phyloP scores from a whole-genome alignment of 352 stramenopile genomes.

The Globisporangium recalcitrans region DNA sequence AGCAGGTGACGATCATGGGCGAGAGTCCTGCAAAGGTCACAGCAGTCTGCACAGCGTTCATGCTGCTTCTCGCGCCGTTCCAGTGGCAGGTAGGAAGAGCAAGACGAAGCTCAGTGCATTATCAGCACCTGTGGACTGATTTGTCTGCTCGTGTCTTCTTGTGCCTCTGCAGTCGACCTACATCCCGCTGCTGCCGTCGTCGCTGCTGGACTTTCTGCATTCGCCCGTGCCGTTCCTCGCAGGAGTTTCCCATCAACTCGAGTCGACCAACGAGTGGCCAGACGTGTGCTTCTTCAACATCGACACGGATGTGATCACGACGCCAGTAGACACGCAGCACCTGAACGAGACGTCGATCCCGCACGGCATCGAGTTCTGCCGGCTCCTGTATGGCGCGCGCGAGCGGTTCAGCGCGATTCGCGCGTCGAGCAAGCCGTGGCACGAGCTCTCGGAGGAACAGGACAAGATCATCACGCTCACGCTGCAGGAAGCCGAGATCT shows the following conservation, averaged over 20 bases:
- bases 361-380: conserved; percentile 53
- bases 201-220: conserved; percentile 75
- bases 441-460: conserved; percentile 75
- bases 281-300: conserved; percentile 84
- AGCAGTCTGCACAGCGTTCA: conserved; percentile 59
- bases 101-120: background rate
- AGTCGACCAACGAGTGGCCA: conserved; percentile 66
- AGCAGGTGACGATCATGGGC: conserved; percentile 78
- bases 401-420: conserved; percentile 42
- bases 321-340: conserved; percentile 38
- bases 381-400: conserved; percentile 46
- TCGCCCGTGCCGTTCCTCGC: conserved; percentile 79
- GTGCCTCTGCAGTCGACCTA: conserved; percentile 59
- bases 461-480: conserved; percentile 71
- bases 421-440: conserved; percentile 51
- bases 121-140: too few relatives aligned
- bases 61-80: conserved; percentile 72
- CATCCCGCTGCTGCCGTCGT: conserved; percentile 71
- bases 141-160: too few relatives aligned
- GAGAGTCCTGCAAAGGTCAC: conserved; percentile 60
- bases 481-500: conserved; percentile 68
- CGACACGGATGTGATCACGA: conserved; percentile 48
- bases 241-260: conserved; percentile 46
- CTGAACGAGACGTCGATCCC: conserved; percentile 48
- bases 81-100: conserved; percentile 55